phyloP scores from a whole-genome alignment of 2,329 filamentous ascomycete genomes.

The Alternaria incomplexa region DNA sequence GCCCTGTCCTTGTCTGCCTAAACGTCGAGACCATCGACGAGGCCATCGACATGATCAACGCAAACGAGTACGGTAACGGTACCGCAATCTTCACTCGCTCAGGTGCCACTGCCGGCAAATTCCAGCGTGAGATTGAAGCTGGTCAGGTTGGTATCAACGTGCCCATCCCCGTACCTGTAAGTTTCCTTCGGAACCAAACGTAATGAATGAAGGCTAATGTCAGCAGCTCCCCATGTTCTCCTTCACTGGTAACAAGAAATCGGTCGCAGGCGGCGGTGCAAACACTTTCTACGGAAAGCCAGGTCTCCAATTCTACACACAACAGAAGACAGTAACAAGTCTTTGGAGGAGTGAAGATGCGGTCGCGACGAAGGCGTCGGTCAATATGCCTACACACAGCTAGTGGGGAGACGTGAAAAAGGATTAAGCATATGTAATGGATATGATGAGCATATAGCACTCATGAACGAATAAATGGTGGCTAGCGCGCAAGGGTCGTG shows the following conservation, averaged over 20 bases:
- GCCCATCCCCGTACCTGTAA: slow-evolving; percentile 68
- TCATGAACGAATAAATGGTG: background rate
- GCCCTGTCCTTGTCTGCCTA: slow-evolving; percentile 81
- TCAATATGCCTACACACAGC: slow-evolving; percentile 80
- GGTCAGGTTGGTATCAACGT: slow-evolving; percentile 89
- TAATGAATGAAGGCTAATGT: slow-evolving; percentile 9
- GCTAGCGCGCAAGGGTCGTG: background rate
- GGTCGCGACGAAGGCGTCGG: slow-evolving; percentile 80
- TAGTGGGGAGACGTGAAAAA: slow-evolving; percentile 17
- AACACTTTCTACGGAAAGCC: slow-evolving; percentile 96
- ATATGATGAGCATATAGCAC: background rate
- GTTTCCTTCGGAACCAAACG: slow-evolving; percentile 3
- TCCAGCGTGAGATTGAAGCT: slow-evolving; percentile 81
- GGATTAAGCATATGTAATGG: background rate
- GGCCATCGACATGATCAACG: slow-evolving; percentile 81
- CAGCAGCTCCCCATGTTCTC: slow-evolving; percentile 64
- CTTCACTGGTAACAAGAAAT: slow-evolving; percentile 79
- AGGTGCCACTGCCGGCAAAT: slow-evolving; percentile 76
- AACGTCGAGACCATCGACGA: slow-evolving; percentile 80
- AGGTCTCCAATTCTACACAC: slow-evolving; percentile 93
- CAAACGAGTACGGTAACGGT: slow-evolving; percentile 86
- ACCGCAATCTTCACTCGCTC: slow-evolving; percentile 83
- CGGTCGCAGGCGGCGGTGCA: slow-evolving; percentile 86
- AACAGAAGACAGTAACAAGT: slow-evolving; percentile 95
- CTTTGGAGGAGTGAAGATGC: slow-evolving; percentile 89